Conservation (phyloP, 305 asterid species). For the Petunia hybrid region DNA sequence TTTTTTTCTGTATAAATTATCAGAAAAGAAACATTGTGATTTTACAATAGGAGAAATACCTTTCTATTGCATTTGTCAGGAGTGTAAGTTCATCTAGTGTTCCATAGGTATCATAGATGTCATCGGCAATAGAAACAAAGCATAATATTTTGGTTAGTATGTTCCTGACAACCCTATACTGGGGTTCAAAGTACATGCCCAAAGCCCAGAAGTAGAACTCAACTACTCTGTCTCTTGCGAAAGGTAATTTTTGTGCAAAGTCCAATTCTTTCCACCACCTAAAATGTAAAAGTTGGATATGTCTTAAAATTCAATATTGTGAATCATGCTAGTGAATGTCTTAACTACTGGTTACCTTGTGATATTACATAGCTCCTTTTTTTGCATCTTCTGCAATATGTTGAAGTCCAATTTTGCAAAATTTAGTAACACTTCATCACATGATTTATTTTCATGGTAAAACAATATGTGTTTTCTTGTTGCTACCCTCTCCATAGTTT, state of each 20-base stretch:
- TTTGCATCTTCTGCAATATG: background rate
- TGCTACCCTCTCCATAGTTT: background rate
- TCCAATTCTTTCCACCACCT: constrained; percentile 24
- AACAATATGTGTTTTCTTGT: background rate
- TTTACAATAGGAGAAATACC: background rate
- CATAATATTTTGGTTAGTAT: constrained; percentile 24
- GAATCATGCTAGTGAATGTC: too few relatives aligned
- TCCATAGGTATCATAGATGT: constrained; percentile 19
- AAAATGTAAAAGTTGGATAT: background rate
- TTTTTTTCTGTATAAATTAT: too few relatives aligned
- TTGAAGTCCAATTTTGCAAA: constrained; percentile 27
- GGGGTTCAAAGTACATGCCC: constrained; percentile 35
- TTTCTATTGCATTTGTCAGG: constrained; percentile 34
- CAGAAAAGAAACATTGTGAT: background rate
- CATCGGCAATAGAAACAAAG: constrained; percentile 18
- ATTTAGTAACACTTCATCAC: background rate
- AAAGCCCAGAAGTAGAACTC: constrained; percentile 21
- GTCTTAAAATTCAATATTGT: too few relatives aligned
- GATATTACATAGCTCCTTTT: constrained; percentile 15
- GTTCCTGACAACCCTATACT: constrained; percentile 25
- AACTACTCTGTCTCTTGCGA: constrained; percentile 17
- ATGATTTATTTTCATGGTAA: constrained; percentile 7
- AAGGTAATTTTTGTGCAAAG: background rate
- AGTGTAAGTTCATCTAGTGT: constrained; percentile 33
- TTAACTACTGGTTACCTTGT: background rate